Evolutionary conservation across 768 basidiomycete species (phyloP).

Genomic region (Hericium coralloides): DNA sequence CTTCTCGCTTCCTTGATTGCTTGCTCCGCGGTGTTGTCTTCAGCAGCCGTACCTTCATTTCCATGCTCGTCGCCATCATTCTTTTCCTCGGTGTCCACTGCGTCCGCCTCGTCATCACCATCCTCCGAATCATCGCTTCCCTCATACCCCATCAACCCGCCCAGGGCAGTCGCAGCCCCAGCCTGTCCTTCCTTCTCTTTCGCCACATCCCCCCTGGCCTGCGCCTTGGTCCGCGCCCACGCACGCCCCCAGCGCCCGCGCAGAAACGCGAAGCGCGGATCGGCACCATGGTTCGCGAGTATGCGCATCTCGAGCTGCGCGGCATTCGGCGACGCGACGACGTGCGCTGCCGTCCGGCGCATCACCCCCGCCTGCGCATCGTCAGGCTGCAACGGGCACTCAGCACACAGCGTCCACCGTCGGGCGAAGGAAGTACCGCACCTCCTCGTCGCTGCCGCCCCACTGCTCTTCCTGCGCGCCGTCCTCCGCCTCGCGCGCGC

Average conservation of each 20-base stretch:
- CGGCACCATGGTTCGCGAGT: conserved; percentile 74
- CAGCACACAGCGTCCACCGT: background rate
- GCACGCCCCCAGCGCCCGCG: conserved; percentile 62
- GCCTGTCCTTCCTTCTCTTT: conserved; percentile 8
- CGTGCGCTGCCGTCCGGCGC: conserved; percentile 61
- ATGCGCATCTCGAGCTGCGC: conserved; percentile 84
- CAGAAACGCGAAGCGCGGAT: conserved; percentile 74
- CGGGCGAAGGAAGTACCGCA: conserved; percentile 18
- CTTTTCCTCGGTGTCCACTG: background rate
- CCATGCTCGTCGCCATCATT: background rate
- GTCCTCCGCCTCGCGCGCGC: conserved; percentile 36
- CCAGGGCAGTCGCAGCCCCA: conserved; percentile 29
- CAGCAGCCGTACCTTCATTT: background rate
- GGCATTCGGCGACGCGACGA: conserved; percentile 65
- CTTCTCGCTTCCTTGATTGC: background rate
- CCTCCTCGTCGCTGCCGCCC: conserved; percentile 70
- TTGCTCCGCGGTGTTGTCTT: background rate
- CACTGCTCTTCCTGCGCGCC: conserved; percentile 34
- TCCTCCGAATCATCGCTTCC: conserved; percentile 16
- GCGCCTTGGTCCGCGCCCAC: conserved; percentile 53
- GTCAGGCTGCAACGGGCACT: conserved; percentile 37
- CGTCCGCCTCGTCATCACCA: conserved; percentile 2
- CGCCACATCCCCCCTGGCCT: conserved; percentile 24
- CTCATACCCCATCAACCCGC: conserved; percentile 50
- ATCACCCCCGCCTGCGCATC: conserved; percentile 57